Evolutionary conservation across 2,329 filamentous ascomycete species (phyloP).

Genomic region (Trichoderma polysporum): DNA sequence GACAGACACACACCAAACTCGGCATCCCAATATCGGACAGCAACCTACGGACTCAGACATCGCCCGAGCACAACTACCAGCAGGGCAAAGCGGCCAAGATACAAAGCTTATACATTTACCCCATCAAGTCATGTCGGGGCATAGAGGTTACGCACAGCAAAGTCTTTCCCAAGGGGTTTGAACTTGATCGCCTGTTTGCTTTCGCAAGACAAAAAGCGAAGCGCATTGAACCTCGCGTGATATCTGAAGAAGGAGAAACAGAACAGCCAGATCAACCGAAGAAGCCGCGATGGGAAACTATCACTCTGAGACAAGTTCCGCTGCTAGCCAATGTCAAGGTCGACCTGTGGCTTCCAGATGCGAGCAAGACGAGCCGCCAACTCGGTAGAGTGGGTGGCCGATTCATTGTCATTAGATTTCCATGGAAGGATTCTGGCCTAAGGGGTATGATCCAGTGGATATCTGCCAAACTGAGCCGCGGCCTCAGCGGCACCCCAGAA

Average conservation of each 20-base stretch:
- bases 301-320: conserved; percentile 69
- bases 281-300: conserved; percentile 61
- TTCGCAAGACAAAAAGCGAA: conserved; percentile 61
- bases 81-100: conserved; percentile 32
- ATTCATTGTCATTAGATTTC: conserved; percentile 67
- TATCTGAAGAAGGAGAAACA: conserved; percentile 40
- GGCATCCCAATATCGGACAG: conserved; percentile 42
- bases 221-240: conserved; percentile 26
- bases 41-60: conserved; percentile 36
- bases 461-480: conserved; percentile 52
- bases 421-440: conserved; percentile 54
- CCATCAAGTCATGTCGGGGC: conserved; percentile 77
- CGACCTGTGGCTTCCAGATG: conserved; percentile 69
- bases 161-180: conserved; percentile 67
- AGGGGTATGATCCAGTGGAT: conserved; percentile 46
- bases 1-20: conserved; percentile 53
- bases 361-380: conserved; percentile 51
- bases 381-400: conserved; percentile 53
- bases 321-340: conserved; percentile 68
- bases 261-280: not conserved
- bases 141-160: conserved; percentile 68
- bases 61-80: conserved; percentile 25
- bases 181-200: conserved; percentile 79
- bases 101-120: conserved; percentile 74
- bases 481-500: conserved; percentile 53